phyloP scores from a whole-genome alignment of 73 alveolate species.

The Paraurostyla sp. region DNA sequence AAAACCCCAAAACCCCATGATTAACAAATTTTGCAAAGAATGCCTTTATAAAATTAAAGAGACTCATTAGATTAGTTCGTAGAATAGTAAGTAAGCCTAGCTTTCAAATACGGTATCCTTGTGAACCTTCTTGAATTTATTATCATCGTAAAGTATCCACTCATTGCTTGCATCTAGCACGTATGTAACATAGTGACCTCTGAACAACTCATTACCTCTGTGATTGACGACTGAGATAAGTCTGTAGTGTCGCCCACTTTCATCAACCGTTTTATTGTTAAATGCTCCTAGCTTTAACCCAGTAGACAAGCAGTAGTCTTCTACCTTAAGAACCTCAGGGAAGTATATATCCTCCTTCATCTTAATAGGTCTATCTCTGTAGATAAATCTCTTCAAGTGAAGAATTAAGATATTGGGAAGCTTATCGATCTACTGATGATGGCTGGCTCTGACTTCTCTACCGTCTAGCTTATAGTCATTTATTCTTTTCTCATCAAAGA shows the following conservation, averaged over 20 bases:
- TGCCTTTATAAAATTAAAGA: too few relatives aligned
- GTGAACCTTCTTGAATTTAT: constrained; percentile 23
- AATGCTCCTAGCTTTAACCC: background rate
- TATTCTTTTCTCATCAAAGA: constrained; percentile 30
- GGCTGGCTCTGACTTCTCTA: constrained; percentile 45
- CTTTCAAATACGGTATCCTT: constrained; percentile 56
- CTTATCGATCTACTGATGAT: constrained; percentile 36
- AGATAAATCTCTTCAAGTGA: constrained; percentile 66
- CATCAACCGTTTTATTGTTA: background rate
- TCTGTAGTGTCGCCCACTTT: constrained; percentile 53
- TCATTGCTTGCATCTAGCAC: constrained; percentile 42
- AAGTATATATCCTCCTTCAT: constrained; percentile 49
- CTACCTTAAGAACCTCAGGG: constrained; percentile 49
- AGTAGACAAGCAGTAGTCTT: constrained; percentile 34
- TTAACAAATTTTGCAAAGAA: too few relatives aligned
- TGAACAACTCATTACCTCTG: constrained; percentile 53
- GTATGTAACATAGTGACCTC: constrained; percentile 65
- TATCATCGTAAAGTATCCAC: constrained; percentile 65
- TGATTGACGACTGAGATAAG: constrained; percentile 57
- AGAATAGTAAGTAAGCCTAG: constrained; percentile 59
- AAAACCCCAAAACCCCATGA: too few relatives aligned
- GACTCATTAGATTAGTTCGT: constrained; percentile 48
- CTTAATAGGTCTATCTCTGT: constrained; percentile 57
- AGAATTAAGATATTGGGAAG: constrained; percentile 68
- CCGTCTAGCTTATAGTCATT: constrained; percentile 66